Conservation (phyloP, 2,329 filamentous ascomycete genomes). For the Dryadomyces sulphureus region DNA sequence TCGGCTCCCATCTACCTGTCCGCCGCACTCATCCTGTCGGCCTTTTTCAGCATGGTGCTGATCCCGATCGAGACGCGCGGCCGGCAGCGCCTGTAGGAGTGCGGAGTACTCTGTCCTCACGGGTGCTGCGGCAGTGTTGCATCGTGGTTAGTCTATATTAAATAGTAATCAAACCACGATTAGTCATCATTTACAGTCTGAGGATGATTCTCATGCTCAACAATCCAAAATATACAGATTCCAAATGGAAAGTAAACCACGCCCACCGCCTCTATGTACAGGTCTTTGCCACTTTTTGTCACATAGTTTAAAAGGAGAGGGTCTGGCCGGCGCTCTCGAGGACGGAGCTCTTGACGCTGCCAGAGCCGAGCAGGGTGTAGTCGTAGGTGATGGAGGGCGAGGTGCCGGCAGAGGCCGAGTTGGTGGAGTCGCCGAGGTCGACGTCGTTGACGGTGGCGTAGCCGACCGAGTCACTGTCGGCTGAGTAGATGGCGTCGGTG, state of each 20-base stretch:
- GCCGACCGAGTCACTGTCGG: constrained; percentile 25
- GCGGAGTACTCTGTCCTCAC: too few species aligned
- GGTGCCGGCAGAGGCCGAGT: constrained; percentile 34
- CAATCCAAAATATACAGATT: too few species aligned
- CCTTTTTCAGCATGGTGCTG: constrained; percentile 43
- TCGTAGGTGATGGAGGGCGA: constrained; percentile 36
- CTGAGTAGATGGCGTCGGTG: constrained; percentile 20
- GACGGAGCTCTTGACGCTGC: constrained; percentile 29
- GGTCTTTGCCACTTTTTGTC: too few species aligned
- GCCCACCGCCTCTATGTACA: too few species aligned
- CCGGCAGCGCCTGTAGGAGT: constrained; percentile 36
- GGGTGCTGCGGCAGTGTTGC: too few species aligned
- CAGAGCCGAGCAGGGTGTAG: constrained; percentile 36
- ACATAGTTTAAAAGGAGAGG: constrained; percentile 19
- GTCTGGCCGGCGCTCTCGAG: constrained; percentile 22
- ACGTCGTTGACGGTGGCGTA: constrained; percentile 27
- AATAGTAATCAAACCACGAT: too few species aligned
- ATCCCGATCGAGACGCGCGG: constrained; percentile 51
- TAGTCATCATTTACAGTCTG: too few species aligned
- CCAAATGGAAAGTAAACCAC: too few species aligned
- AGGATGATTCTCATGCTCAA: too few species aligned
- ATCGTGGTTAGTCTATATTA: too few species aligned
- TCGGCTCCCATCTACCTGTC: constrained; percentile 43
- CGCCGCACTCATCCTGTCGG: constrained; percentile 39
- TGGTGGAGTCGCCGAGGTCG: constrained; percentile 26